phyloP scores from a whole-genome alignment of 805 yeast genomes.

The Myxozyma monticola region DNA sequence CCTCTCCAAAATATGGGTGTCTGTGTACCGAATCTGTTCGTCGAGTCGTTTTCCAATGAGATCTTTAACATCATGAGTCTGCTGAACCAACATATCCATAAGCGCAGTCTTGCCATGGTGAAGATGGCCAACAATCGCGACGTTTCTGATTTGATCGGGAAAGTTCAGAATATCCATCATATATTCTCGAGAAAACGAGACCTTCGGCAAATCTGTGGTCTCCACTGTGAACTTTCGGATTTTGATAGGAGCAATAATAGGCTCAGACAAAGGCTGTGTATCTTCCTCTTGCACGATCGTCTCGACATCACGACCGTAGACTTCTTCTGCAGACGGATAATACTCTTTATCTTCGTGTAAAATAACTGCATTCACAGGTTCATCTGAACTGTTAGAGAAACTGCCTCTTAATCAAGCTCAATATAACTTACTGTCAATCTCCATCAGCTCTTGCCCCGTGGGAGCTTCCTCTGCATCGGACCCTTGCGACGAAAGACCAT shows the following conservation, averaged over 20 bases:
- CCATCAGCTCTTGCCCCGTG: slow-evolving; percentile 28
- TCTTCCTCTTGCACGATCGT: slow-evolving; percentile 58
- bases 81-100: slow-evolving; percentile 63
- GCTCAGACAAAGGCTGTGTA: slow-evolving; percentile 55
- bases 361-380: slow-evolving; percentile 38
- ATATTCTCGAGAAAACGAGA: slow-evolving; percentile 63
- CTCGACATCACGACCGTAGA: slow-evolving; percentile 65
- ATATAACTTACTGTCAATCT: slow-evolving; percentile 12
- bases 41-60: slow-evolving; percentile 41
- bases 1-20: slow-evolving; percentile 66
- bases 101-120: slow-evolving; percentile 87
- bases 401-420: not conserved
- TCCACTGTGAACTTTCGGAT: slow-evolving; percentile 51
- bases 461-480: not conserved
- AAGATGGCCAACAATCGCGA: slow-evolving; percentile 75
- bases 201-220: slow-evolving; percentile 51
- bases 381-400: slow-evolving; percentile 8
- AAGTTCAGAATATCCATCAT: slow-evolving; percentile 50
- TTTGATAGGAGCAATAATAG: slow-evolving; percentile 59
- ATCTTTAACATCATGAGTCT: slow-evolving; percentile 59
- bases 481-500: not conserved
- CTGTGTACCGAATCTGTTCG: slow-evolving; percentile 62
- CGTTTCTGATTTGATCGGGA: slow-evolving; percentile 69
- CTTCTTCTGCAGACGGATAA: slow-evolving; percentile 47
- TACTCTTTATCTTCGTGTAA: slow-evolving; percentile 49